These are phyloP conservation scores for Cichorium intybus DNA, from an alignment of 140 eudicot species.

Conservation along the genomic window DNA sequence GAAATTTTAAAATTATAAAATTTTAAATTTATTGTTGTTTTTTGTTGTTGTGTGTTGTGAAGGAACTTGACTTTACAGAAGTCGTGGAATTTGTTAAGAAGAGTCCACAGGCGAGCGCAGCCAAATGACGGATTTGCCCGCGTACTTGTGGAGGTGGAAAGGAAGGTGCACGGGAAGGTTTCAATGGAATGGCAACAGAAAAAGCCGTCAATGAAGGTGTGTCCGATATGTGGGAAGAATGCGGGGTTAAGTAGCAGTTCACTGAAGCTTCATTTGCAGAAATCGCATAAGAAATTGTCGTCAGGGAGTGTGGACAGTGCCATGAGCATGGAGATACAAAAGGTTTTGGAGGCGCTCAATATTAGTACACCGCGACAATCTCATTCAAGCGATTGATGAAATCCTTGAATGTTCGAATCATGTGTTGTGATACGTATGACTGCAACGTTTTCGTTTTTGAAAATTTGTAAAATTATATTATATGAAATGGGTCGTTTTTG, in stretches of 20 bases:
- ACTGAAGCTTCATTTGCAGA: slow-evolving; percentile 87
- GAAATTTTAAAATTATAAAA: no score
- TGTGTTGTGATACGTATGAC: no score
- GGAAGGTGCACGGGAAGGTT: slow-evolving; percentile 73
- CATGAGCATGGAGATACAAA: slow-evolving; percentile 93
- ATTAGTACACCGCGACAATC: slow-evolving; percentile 56
- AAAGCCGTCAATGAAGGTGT: slow-evolving; percentile 76
- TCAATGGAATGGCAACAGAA: slow-evolving; percentile 99
- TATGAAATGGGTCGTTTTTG: no score
- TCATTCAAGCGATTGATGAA: slow-evolving; percentile 45
- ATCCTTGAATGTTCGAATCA: no score
- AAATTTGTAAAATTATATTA: no score
- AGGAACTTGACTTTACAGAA: slow-evolving; percentile 72
- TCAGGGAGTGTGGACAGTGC: slow-evolving; percentile 99
- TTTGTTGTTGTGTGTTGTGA: slow-evolving; percentile 20
- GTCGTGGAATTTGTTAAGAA: slow-evolving; percentile 80
- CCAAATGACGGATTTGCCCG: slow-evolving; percentile 96
- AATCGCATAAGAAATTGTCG: slow-evolving; percentile 82
- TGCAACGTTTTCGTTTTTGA: background rate
- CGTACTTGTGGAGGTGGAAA: slow-evolving; percentile 73
- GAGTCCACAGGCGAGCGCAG: slow-evolving; percentile 91
- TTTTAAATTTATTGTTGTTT: no score
- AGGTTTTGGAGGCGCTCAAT: slow-evolving; percentile 77
- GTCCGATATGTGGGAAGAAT: slow-evolving; percentile 91
- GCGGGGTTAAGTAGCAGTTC: slow-evolving; percentile 94